A percentile compares a stretch with the other conserved stretches of the same genome.
phyloP scores from a whole-genome alignment of 2,329 filamentous ascomycete genomes.

The Bipolaris cookei region DNA sequence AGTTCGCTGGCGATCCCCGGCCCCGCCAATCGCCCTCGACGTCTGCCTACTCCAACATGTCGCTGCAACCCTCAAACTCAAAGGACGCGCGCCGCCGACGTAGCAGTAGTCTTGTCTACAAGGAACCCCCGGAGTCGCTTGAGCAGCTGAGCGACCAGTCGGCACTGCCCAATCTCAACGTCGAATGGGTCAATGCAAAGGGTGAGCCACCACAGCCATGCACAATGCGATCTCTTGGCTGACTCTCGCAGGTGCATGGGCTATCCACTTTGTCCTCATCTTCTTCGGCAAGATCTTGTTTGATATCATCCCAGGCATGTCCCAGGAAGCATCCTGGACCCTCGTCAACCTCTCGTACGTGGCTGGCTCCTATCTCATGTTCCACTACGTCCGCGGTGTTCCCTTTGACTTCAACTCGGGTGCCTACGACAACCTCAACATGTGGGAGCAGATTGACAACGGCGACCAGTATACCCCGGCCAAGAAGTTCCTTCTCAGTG shows the following conservation, averaged over 20 bases:
- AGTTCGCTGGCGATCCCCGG: slow-evolving; percentile 82
- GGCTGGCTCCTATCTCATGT: slow-evolving; percentile 99
- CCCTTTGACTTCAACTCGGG: slow-evolving; percentile 99
- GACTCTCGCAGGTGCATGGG: slow-evolving; percentile 80
- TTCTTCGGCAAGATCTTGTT: slow-evolving; percentile 92
- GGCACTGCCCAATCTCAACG: slow-evolving; percentile 91
- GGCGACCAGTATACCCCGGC: slow-evolving; percentile 98
- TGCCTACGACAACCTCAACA: slow-evolving; percentile 98
- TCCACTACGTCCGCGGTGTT: slow-evolving; percentile 96
- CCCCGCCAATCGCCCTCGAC: slow-evolving; percentile 46
- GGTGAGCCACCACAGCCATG: slow-evolving; percentile 60
- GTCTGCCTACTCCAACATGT: slow-evolving; percentile 40
- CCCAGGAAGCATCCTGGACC: slow-evolving; percentile 98
- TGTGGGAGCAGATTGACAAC: slow-evolving; percentile 99
- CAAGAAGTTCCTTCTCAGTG: slow-evolving; percentile 96
- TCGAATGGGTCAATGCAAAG: slow-evolving; percentile 99
- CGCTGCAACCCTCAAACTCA: slow-evolving; percentile 45
- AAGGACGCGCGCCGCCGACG: slow-evolving; percentile 79
- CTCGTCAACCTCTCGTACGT: slow-evolving; percentile 99
- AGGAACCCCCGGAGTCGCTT: slow-evolving; percentile 93
- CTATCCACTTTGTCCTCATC: slow-evolving; percentile 94
- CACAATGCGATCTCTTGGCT: slow-evolving; percentile 9
- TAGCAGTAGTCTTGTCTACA: slow-evolving; percentile 98
- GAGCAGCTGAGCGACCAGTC: slow-evolving; percentile 98
- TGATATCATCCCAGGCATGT: slow-evolving; percentile 93